phyloP scores from a whole-genome alignment of 345 rosid genomes.

The Abelmoschus esculentus region DNA sequence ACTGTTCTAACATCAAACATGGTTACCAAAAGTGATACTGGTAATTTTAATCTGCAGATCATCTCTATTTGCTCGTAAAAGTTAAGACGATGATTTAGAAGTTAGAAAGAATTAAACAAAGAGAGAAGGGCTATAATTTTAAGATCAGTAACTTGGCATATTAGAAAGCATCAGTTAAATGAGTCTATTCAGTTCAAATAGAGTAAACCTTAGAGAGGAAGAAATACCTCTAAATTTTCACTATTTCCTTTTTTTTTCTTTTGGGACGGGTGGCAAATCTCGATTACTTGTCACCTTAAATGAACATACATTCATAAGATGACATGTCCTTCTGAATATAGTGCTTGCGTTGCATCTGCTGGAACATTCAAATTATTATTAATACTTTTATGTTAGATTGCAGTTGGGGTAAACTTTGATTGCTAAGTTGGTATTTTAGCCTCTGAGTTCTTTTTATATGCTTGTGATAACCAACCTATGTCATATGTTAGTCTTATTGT shows the following conservation, averaged over 20 bases:
- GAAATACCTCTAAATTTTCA: neutral
- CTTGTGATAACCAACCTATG: slow-evolving; percentile 43
- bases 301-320: no score
- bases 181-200: no score
- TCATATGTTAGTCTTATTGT: slow-evolving; percentile 63
- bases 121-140: slow-evolving; percentile 31
- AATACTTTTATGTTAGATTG: neutral
- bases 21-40: slow-evolving; percentile 25
- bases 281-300: no score
- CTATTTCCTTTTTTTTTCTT: neutral
- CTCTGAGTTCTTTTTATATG: slow-evolving; percentile 3
- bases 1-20: slow-evolving; percentile 21
- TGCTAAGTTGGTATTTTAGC: neutral
- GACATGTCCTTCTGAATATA: no score
- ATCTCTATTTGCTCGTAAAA: slow-evolving; percentile 11
- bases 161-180: neutral
- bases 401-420: neutral
- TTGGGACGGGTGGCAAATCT: no score
- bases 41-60: slow-evolving; percentile 27
- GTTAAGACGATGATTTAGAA: neutral
- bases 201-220: no score
- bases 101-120: slow-evolving; percentile 3
- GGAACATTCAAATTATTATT: neutral
- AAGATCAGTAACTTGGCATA: no score
- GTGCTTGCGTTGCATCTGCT: no score